These are phyloP conservation scores for Euphorbia celastroides DNA, from an alignment of 441 rosid species.

Conservation along the genomic window DNA sequence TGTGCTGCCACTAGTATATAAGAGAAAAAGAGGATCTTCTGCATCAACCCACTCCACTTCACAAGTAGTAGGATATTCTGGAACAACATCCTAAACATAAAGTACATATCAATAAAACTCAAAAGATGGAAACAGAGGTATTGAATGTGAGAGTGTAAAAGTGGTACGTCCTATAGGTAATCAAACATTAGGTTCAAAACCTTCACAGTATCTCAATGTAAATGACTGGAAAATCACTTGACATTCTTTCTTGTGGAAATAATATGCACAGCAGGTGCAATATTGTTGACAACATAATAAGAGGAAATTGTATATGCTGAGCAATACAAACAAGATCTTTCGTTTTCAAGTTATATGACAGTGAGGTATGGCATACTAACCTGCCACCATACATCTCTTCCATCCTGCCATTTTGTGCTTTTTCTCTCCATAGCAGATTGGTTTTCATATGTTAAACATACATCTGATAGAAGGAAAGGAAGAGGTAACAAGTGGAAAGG, in stretches of 20 bases:
- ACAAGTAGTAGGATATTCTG: conserved; percentile 70
- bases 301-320: neutral
- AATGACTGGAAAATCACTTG: neutral
- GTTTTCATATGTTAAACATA: conserved; percentile 83
- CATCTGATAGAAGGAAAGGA: conserved; percentile 34
- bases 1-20: conserved; percentile 97
- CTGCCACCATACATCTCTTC: conserved; percentile 97
- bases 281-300: neutral
- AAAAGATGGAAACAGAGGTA: neutral
- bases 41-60: conserved; percentile 99
- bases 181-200: neutral
- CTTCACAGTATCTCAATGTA: neutral
- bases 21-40: conserved; percentile 93
- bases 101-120: conserved; percentile 15
- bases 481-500: conserved; percentile 2
- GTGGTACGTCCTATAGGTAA: neutral
- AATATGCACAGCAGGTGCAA: neutral
- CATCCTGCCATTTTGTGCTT: conserved; percentile 74
- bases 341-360: neutral
- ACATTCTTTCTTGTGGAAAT: conserved; percentile 1
- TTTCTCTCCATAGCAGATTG: conserved; percentile 62
- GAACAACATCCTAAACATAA: conserved; percentile 60
- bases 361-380: conserved; percentile 29
- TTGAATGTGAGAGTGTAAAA: conserved; percentile 2
- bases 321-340: neutral